Conservation (phyloP, 305 asterid species). For the Fraxinus sp. region DNA sequence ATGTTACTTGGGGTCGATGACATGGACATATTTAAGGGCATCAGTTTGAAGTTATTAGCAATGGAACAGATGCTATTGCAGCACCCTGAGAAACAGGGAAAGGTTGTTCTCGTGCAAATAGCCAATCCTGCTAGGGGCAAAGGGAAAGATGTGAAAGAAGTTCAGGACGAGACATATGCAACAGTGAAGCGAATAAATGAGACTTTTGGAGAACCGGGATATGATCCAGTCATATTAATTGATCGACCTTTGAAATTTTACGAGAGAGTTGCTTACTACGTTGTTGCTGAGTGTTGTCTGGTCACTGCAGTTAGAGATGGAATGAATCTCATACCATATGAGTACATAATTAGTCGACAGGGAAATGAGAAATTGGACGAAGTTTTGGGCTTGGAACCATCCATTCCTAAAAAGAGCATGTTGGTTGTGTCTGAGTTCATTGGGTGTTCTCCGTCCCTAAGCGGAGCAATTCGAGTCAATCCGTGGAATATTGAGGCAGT, state of each 20-base stretch:
- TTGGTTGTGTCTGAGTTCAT: slow-evolving; percentile 53
- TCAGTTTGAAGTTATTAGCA: slow-evolving; percentile 51
- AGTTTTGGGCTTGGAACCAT: slow-evolving; percentile 36
- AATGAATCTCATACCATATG: slow-evolving; percentile 60
- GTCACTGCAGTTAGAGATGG: slow-evolving; percentile 63
- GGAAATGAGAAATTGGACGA: slow-evolving; percentile 48
- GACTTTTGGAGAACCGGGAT: slow-evolving; percentile 45
- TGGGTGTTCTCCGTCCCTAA: slow-evolving; percentile 54
- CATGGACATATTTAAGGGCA: slow-evolving; percentile 59
- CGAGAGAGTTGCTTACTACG: slow-evolving; percentile 54
- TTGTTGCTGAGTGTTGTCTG: slow-evolving; percentile 52
- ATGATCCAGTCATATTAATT: slow-evolving; percentile 50
- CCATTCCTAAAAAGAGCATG: slow-evolving; percentile 44
- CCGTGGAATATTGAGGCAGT: slow-evolving; percentile 56
- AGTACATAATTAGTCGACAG: slow-evolving; percentile 50
- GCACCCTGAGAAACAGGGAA: slow-evolving; percentile 53
- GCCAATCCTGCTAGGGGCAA: slow-evolving; percentile 55
- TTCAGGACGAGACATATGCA: slow-evolving; percentile 43
- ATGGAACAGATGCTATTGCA: slow-evolving; percentile 51
- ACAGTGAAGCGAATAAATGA: slow-evolving; percentile 53
- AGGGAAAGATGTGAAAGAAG: slow-evolving; percentile 58
- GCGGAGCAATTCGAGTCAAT: slow-evolving; percentile 54
- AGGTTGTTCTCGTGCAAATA: slow-evolving; percentile 52
- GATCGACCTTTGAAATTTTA: slow-evolving; percentile 46
- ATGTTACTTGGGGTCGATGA: slow-evolving; percentile 56